Evolutionary conservation across 805 yeast genomes (phyloP), one percentile per base, ranked within the genome.

Genomic region (Candida multigemmis): DNA sequence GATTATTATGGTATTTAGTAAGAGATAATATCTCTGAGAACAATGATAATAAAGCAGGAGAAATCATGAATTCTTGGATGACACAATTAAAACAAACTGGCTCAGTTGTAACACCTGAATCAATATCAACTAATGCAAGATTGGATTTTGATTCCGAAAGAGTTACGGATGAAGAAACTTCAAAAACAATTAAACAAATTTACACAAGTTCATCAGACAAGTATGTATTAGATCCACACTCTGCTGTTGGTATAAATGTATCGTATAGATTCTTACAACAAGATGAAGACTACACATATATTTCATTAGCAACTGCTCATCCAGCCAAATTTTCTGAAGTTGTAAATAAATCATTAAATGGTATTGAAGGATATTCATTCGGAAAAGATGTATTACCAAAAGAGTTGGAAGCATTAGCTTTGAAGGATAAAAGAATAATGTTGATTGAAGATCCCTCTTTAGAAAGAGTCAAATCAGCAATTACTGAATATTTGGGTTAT

Each of bases 291-390:
- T 55, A 65, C 21, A 62, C 71, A 30, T 70, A 70, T 48, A 68
- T 91, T 23, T 81, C 95, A 4, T 71, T 91, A 32, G 81, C 96
- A 7, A 91, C 99, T 25, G 99, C 99, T 6, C 99, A 91, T 53
- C 99, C 99, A 22, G 99, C 98, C 34, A 91, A 91, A 60, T 91
- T 91, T 48, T 83, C 95, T 14, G 96, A 85, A 37, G 98, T 95
- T 26, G 99, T 91, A 14, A 79, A 87, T 53, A 60, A 70, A 42
- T 85, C 97, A 3, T 66, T 91, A 38, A 49, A 56, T 24, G 67
- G 66, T 1, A 67, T 74, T 35, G 71, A 67, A 8, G 86, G 74
- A 12, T 91, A 91, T 60, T 74, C 86, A 4, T 91, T 91, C 48
- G 95, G 85, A 45, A 66, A 66, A 25, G 85, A 84, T 40, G 96